These are phyloP conservation scores for Articulospora tetracladia DNA, from an alignment of 495 filamentous ascomycete species.

Conservation along the genomic window DNA sequence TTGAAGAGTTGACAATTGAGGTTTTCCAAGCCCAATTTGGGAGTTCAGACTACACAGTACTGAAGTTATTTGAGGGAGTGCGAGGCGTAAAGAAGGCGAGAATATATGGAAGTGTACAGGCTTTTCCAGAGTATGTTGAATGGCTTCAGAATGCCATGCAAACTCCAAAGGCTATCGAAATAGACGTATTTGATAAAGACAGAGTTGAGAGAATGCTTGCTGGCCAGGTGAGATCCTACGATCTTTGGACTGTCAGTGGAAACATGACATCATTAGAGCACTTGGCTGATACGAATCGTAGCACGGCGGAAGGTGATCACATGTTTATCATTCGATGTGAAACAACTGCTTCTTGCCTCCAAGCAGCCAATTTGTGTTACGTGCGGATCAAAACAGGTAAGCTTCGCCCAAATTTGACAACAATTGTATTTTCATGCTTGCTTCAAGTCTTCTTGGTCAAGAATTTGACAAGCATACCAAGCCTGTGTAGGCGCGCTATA, in stretches of 20 bases:
- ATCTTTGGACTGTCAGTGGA: conserved; percentile 19
- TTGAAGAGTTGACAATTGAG: conserved; percentile 42
- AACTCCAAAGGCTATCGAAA: conserved; percentile 23
- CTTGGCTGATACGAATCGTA: neutral
- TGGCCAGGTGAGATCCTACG: conserved; percentile 21
- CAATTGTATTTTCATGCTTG: too few relatives aligned
- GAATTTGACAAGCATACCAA: too few relatives aligned
- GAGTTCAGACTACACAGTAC: conserved; percentile 32
- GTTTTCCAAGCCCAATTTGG: conserved; percentile 42
- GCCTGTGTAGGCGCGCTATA: too few relatives aligned
- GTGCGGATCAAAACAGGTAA: too few relatives aligned
- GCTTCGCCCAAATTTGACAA: too few relatives aligned
- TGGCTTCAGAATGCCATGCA: conserved; percentile 45
- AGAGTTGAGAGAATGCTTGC: conserved; percentile 3
- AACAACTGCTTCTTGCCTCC: too few relatives aligned
- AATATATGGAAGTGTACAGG: conserved; percentile 37
- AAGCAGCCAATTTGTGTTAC: too few relatives aligned
- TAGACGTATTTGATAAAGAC: conserved; percentile 23
- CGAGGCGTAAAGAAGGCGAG: conserved; percentile 40
- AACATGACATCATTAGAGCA: neutral
- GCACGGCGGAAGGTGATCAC: conserved; percentile 7
- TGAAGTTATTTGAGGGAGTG: conserved; percentile 46
- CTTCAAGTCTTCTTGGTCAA: too few relatives aligned
- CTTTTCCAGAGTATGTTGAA: conserved; percentile 36
- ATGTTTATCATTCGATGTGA: too few relatives aligned